Base-by-base conservation (phyloP, 176 grass and related monocot genomes). In the Aegilops sharonensis region DNA sequence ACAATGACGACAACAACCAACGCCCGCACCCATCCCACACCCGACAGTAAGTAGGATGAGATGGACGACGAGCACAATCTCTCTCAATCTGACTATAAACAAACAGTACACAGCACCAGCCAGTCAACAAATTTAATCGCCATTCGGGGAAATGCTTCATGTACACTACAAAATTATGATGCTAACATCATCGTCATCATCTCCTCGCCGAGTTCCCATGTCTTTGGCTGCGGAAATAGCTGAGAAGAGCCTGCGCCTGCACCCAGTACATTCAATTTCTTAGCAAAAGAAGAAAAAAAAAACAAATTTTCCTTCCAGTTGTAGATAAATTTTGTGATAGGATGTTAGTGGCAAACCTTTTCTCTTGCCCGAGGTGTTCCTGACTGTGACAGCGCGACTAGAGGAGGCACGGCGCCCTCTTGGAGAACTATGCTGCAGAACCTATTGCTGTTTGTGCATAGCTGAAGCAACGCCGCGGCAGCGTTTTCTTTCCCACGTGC, bases 351-450 rank as follows among this genome's bases (percentile, higher is more conserved):
- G 32, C 78, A 27, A 78, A 95, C 95, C 93, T 98, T 98, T 45
- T 98, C 95, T 92, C 87, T 95, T 72, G 95, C 95, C 14, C 95
- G 91, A 20, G 95, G 86, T 17, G 95, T 98, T n/a, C 95, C 95
- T 34, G 95, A 95, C 85, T 98, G 95, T 64, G 93, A 98, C 21
- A 98, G 80, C 34, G 93, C 95, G 3, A 95, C 93, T 50, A 98
- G 69, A 32, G 95, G 95, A 5, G 95, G 95, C n/a, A 98, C 95
- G 4, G 95, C 95, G 23, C 95, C 95, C 90, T 98, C 95, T 86
- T 98, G 95, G 86, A 98, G 89, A 87, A 98, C 95, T 88, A 86
- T 92, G 78, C 93, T 95, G 74, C 95, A 98, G 75, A 98, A 98
- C 65, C 95, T 91, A 50, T 84, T 95, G 87, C 91, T 95, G 86